phyloP scores from a whole-genome alignment of 345 rosid species.

The rapeseed (Brassica napus) region Da-Ae NC_063447.1:60423501-60424000 shows the following conservation, averaged over 20 bases:
- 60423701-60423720: constrained; percentile 12
- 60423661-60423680: constrained; percentile 74
- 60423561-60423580: neutral
- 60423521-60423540: neutral
- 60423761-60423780: constrained; percentile 59
- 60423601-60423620: constrained; percentile 54
- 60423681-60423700: constrained; percentile 41
- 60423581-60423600: neutral
- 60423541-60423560: constrained; percentile 3
- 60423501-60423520: constrained; percentile 99
- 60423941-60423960: constrained; percentile 62
- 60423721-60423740: neutral
- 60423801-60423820: constrained; percentile 67
- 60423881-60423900: constrained; percentile 94
- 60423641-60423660: constrained; percentile 75
- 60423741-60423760: neutral
- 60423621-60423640: constrained; percentile 83
- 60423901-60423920: constrained; percentile 92
- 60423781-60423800: constrained; percentile 72
- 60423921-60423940: constrained; percentile 73
- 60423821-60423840: constrained; percentile 76
- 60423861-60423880: constrained; percentile 77
- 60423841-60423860: constrained; percentile 83
- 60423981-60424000: constrained; percentile 24
- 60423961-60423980: constrained; percentile 27